Base-by-base conservation (phyloP, 2,329 filamentous ascomycete genomes). In the Penicillium sp. region DNA sequence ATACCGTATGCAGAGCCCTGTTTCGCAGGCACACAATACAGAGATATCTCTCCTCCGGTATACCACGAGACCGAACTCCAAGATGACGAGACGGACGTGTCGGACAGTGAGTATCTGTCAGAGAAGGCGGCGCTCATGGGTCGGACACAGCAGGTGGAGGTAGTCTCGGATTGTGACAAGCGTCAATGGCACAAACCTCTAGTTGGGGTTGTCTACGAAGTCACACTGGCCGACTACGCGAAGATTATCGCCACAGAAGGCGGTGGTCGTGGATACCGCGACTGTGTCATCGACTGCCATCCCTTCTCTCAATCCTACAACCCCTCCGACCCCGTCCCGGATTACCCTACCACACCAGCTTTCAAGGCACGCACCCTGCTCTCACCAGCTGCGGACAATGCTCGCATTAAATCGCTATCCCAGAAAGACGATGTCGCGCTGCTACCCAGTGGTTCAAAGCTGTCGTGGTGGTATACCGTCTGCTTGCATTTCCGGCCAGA, bases 171-270 rank as follows among this genome's bases (percentile, higher is more conserved):
- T 19, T 38, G 33, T 25, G 78, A 83, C 66, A 84, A 85, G 67
- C 78, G 83, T 53, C 78, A 77, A 54, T 96, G 91, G 92, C 79
- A 86, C 62, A 93, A 92, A 69, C 90, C 91, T 5, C 82, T 99
- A 2, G 85, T 97, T 41, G 94, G 94, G 25, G 91, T 96, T 17
- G 94, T 97, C 4, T 99, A 99, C 78, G 93, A 97, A 77, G 91
- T 97, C 31, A 96, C 92, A 0, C 78, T 82, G 19, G 75, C 83
- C 43, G 94, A 99, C 77, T 99, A 90, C 72, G 83, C 87, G 7
- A 89, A 85, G 59, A 96, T 99, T 66, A 88, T 97, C 60, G 88
- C 88, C 6, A 97, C 93, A 6, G 94, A 99, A 73, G 93, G 93
- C 51, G 93, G 90, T 33, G 93, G 93, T 19, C 78, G 86, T 2